These are phyloP conservation scores for Tubosaeta sp. DNA, from an alignment of 768 basidiomycete species.

Conservation along the genomic window DNA sequence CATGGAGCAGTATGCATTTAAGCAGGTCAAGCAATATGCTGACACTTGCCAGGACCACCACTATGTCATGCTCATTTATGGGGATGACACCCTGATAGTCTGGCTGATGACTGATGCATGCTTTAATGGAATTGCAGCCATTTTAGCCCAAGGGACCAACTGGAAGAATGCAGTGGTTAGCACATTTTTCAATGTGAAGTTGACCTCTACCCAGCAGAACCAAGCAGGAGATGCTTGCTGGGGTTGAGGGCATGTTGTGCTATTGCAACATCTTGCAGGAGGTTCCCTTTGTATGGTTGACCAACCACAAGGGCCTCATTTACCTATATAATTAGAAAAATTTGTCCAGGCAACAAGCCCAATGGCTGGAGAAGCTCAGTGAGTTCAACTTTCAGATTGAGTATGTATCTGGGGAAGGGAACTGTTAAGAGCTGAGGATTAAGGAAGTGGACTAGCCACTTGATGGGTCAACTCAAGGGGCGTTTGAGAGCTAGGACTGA, in stretches of 20 bases:
- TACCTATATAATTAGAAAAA: conserved; percentile 31
- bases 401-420: no score
- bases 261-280: conserved; percentile 31
- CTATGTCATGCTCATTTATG: neutral
- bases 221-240: conserved; percentile 39
- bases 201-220: conserved; percentile 36
- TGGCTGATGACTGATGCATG: conserved; percentile 1
- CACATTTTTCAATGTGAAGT: conserved; percentile 25
- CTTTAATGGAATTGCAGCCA: neutral
- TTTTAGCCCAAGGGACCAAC: neutral
- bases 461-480: no score
- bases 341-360: conserved; percentile 28
- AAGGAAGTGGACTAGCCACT: no score
- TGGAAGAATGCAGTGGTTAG: neutral
- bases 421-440: no score
- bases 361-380: no score
- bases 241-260: conserved; percentile 31
- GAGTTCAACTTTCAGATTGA: no score
- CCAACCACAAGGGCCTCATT: conserved; percentile 25
- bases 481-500: no score
- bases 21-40: neutral
- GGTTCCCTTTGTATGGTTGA: conserved; percentile 24
- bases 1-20: neutral
- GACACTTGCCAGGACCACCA: neutral
- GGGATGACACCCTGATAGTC: neutral